Evolutionary conservation across 176 grass and related monocot species (phyloP), one percentile per base, ranked within the genome.

Genomic region (Aegilops sharonensis): DNA sequence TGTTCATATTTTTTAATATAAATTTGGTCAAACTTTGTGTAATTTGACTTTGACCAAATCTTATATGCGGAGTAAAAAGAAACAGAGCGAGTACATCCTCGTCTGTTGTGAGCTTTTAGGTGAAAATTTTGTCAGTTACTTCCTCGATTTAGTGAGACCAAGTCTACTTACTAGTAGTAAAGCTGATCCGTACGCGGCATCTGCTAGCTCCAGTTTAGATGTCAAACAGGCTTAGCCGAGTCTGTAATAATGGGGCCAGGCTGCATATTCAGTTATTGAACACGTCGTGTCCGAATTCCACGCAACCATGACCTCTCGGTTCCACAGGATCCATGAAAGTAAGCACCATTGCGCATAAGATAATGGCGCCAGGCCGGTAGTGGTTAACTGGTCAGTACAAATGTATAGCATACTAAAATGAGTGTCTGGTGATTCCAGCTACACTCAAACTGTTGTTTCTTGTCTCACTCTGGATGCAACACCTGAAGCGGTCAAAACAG

Each of bases 401-500:
- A 30, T 73, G 37, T 45, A 17, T 45, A 17, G 5, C 15, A 32
- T 20, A 8, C 32, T 17, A 36, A 57, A 50, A 81, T 6, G 50
- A 18, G 25, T 5, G 6, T 14, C 21, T 67, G 42, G 48, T 84
- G 80, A 87, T 87, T 84, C 85, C 89, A 87, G 89, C 85, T 69
- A 65, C 35, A 75, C 8, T 62, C 47, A 29, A 68, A 52, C n/a
- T 87, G 29, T 47, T 74, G 45, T 87, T 48, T 75, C 61, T 87
- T 84, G 85, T 91, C 76, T 64, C 62, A 27, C 76, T 68, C 68
- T 30, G 6, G 5, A 43, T 24, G 32, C 24, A 85, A 32, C 42
- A 73, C 48, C 18, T 59, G 56, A 59, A 59, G 36, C 47, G 30
- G 89, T 91, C 89, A 91, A 75, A 21, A 60, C 14, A 9, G 4